Conservation (phyloP, 176 grass and related monocot species). For the Hordeum vulgare region DNA sequence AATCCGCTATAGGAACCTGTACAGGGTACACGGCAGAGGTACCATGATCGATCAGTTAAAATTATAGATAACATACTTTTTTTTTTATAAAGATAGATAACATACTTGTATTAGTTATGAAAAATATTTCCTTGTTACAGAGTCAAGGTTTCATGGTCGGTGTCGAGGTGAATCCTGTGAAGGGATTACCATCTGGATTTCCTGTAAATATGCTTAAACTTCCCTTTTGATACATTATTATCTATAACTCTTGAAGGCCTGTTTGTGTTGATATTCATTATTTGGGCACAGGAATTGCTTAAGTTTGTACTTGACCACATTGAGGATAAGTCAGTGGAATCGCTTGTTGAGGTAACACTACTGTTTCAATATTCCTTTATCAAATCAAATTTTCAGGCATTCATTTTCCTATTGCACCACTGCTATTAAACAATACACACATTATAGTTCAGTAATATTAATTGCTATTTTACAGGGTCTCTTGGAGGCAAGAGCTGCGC, state of each 20-base stretch:
- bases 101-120: neutral
- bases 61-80: no score
- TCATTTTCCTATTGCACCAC: neutral
- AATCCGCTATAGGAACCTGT: conserved; percentile 85
- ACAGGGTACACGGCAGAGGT: conserved; percentile 89
- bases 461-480: conserved; percentile 48
- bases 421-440: neutral
- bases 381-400: neutral
- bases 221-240: neutral
- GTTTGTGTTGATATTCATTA: conserved; percentile 18
- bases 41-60: conserved; percentile 5
- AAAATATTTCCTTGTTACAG: conserved; percentile 27
- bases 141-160: conserved; percentile 98
- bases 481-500: conserved; percentile 81
- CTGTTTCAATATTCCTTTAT: neutral
- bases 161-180: conserved; percentile 78
- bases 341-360: conserved; percentile 66
- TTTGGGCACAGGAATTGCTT: conserved; percentile 52
- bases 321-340: conserved; percentile 69
- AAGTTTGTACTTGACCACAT: conserved; percentile 83
- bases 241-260: neutral
- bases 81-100: no score
- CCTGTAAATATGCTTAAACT: conserved; percentile 47
- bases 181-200: conserved; percentile 86
- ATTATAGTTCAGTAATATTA: neutral